Evolutionary conservation across 352 stramenopile species (phyloP).

Genomic region (Phytophthora citrophthora): DNA sequence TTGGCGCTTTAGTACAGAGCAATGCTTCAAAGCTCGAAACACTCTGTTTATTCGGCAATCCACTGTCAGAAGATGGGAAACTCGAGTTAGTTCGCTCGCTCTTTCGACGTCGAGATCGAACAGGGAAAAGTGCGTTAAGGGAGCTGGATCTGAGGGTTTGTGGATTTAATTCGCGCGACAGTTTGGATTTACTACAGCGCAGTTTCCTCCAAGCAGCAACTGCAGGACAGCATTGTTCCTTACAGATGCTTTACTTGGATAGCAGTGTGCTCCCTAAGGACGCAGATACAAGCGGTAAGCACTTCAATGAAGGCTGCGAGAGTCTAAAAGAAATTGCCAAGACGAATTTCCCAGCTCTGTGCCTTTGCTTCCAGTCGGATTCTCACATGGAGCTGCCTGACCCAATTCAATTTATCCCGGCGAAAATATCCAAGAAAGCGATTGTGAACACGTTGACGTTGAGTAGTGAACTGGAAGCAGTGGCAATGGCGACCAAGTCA

Average conservation of each 20-base stretch:
- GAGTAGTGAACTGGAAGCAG: conserved; percentile 20
- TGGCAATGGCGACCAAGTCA: conserved; percentile 25
- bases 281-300: conserved; percentile 3
- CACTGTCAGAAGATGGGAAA: conserved; percentile 41
- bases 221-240: conserved; percentile 27
- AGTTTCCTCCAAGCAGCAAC: conserved; percentile 35
- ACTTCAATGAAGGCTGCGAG: conserved; percentile 13
- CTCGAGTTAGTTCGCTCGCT: conserved; percentile 42
- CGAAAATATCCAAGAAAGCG: not conserved
- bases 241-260: conserved; percentile 27
- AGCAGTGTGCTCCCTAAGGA: not conserved
- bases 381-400: conserved; percentile 1
- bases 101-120: conserved; percentile 34
- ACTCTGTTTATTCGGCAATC: conserved; percentile 44
- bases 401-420: not conserved
- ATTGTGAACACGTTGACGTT: not conserved
- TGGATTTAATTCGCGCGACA: conserved; percentile 30
- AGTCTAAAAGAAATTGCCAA: conserved; percentile 17
- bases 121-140: conserved; percentile 26
- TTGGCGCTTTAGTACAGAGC: conserved; percentile 32
- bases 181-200: conserved; percentile 24
- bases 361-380: conserved; percentile 18
- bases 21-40: conserved; percentile 29
- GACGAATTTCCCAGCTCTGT: conserved; percentile 23
- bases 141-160: conserved; percentile 45